Base-by-base conservation (phyloP, 495 filamentous ascomycete species). In the Podospora bellae-mahoneyi region DNA sequence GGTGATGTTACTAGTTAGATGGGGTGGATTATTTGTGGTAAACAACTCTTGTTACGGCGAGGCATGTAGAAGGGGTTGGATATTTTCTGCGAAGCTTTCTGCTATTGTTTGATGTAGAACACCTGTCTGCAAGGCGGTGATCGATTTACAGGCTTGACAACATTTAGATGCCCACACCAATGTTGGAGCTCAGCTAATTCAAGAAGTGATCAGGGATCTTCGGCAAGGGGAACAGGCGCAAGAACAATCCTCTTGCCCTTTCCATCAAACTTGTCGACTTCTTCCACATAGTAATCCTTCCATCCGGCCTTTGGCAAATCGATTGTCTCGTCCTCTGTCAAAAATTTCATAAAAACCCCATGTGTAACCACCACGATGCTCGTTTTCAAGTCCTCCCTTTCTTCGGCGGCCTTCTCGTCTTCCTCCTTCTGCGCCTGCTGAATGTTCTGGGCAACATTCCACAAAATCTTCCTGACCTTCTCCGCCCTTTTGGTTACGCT, bases 291-390 rank as follows among this genome's bases (percentile, higher is more conserved):
- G 58, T 64, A 77, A 2, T 61, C 71, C 65, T 68, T 75, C 73
- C 73, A 77, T 3, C 75, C 75, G 3, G 75, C 75, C 68, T 77
- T 77, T 20, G 75, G 73, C 26, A 77, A 55, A 63, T 77, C 75
- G 67, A 77, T 71, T 16, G 15, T 32, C 48, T 62, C 39, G 62
- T 77, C 75, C 62, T 69, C 67, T 0, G 66, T 48, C 59, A 77
- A 60, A 55, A 75, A 77, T 68, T 75, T 77, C 73, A 77, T 77
- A 62, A 77, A 77, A 15, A 77, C 75, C 1, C 75, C 75, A 58
- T 77, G 75, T 30, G 73, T 75, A 20, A 77, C 73, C 4, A 77
- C 71, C 0, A 70, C 68, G 1, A 75, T 65, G 27, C 67, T 65
- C 44, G 10, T 68, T 65, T 53, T 71, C 61, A 32, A 65, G 28